These are phyloP conservation scores for Ophiosphaerella narmari DNA, from an alignment of 2,329 filamentous ascomycete genomes.

Conservation along the genomic window DNA sequence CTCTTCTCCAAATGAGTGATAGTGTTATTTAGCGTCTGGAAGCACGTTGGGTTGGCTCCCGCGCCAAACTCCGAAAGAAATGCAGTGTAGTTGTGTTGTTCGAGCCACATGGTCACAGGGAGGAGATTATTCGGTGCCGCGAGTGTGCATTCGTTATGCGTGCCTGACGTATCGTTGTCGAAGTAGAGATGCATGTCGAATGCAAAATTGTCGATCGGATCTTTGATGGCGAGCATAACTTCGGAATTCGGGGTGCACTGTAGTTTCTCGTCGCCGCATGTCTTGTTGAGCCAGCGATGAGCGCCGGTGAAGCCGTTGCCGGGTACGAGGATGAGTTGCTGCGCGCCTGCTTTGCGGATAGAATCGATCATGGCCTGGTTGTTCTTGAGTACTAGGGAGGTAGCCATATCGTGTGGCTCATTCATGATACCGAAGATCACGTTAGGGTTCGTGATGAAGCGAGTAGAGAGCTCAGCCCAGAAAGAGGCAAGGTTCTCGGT, in stretches of 20 bases:
- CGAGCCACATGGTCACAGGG: slow-evolving; percentile 53
- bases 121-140: slow-evolving; percentile 49
- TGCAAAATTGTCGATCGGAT: slow-evolving; percentile 55
- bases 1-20: slow-evolving; percentile 46
- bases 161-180: slow-evolving; percentile 55
- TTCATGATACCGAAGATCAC: slow-evolving; percentile 59
- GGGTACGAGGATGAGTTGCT: slow-evolving; percentile 56
- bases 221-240: slow-evolving; percentile 49
- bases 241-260: slow-evolving; percentile 47
- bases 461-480: slow-evolving; percentile 55
- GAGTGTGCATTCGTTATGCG: slow-evolving; percentile 52
- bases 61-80: slow-evolving; percentile 59
- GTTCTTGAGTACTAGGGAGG: slow-evolving; percentile 52
- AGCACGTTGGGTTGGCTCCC: slow-evolving; percentile 48
- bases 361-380: slow-evolving; percentile 55
- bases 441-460: slow-evolving; percentile 50
- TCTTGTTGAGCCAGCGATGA: slow-evolving; percentile 51
- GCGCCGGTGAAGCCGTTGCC: slow-evolving; percentile 58
- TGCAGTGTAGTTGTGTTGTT: slow-evolving; percentile 52
- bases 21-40: slow-evolving; percentile 51
- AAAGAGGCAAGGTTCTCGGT: slow-evolving; percentile 55
- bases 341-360: slow-evolving; percentile 51
- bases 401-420: slow-evolving; percentile 58
- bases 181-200: slow-evolving; percentile 60
- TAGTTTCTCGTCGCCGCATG: slow-evolving; percentile 17